These are phyloP conservation scores for Podospora pseudopauciseta DNA, from an alignment of 495 filamentous ascomycete species.

Conservation along the genomic window DNA sequence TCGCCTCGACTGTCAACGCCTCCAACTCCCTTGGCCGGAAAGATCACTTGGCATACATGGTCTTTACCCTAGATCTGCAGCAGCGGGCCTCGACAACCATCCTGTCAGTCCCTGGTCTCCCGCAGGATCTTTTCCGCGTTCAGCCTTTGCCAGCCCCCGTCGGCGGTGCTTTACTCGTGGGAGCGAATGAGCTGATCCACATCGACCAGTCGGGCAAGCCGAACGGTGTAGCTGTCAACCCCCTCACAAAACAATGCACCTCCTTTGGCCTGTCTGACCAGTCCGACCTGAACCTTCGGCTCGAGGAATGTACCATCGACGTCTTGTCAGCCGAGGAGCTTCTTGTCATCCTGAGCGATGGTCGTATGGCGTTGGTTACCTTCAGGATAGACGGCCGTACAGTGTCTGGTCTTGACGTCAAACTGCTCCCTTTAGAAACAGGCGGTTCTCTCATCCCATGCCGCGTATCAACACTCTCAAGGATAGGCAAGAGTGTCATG, in stretches of 20 bases:
- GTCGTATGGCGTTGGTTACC: constrained; percentile 67
- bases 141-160: constrained; percentile 80
- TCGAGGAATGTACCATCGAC: constrained; percentile 81
- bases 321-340: constrained; percentile 73
- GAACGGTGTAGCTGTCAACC: constrained; percentile 91
- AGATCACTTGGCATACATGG: constrained; percentile 82
- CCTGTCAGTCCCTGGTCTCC: constrained; percentile 76
- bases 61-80: constrained; percentile 91
- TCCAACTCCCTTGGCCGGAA: constrained; percentile 76
- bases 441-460: constrained; percentile 60
- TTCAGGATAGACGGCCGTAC: constrained; percentile 91
- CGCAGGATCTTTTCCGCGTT: constrained; percentile 84
- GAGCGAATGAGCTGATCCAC: constrained; percentile 87
- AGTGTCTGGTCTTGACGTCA: constrained; percentile 77
- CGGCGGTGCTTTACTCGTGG: constrained; percentile 82
- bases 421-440: constrained; percentile 53
- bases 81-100: constrained; percentile 92
- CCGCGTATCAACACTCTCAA: constrained; percentile 63
- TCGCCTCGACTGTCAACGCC: constrained; percentile 69
- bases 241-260: constrained; percentile 74
- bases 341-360: constrained; percentile 75
- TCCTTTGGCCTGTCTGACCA: constrained; percentile 80
- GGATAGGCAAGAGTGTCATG: constrained; percentile 63
- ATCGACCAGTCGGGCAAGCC: constrained; percentile 93
- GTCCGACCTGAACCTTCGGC: constrained; percentile 68